Percentiles rank a stretch among this genome's conserved stretches.
Evolutionary conservation across 768 basidiomycete genomes (phyloP).

Genomic region (Pleurotus cornucopiae): DNA sequence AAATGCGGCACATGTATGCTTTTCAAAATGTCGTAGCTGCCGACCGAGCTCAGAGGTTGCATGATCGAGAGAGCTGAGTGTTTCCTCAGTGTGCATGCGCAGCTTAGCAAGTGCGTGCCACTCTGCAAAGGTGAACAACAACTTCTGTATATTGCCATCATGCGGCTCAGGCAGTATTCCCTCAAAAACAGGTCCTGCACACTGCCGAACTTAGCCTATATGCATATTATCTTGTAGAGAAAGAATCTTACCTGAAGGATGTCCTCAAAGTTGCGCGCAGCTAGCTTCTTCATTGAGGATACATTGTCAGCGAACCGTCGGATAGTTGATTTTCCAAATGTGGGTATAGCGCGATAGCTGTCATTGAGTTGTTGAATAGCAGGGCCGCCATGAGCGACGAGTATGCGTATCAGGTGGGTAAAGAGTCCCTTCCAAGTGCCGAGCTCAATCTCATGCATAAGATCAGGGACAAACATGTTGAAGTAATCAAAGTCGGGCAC

Average conservation of each 20-base stretch:
- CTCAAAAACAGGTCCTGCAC: constrained; percentile 32
- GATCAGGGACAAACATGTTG: constrained; percentile 37
- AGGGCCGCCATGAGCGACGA: constrained; percentile 20
- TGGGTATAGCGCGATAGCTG: constrained; percentile 21
- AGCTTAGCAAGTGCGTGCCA: constrained; percentile 34
- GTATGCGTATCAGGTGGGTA: constrained; percentile 22
- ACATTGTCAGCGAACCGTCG: constrained; percentile 23
- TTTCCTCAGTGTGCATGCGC: too few relatives aligned
- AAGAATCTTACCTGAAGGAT: constrained; percentile 28
- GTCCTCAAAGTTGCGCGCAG: constrained; percentile 33
- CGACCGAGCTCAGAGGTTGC: too few relatives aligned
- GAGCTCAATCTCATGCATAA: constrained; percentile 20
- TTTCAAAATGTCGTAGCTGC: too few relatives aligned
- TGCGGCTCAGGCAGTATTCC: constrained; percentile 25
- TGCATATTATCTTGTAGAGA: background rate
- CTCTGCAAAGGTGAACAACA: constrained; percentile 23
- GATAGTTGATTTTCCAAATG: constrained; percentile 25
- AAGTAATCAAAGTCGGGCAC: constrained; percentile 31
- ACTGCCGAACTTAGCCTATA: constrained; percentile 16
- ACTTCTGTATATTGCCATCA: constrained; percentile 13
- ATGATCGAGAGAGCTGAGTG: too few relatives aligned
- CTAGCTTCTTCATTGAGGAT: constrained; percentile 27
- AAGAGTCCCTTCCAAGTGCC: too few relatives aligned
- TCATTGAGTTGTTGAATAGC: constrained; percentile 24
- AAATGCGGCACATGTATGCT: constrained; percentile 17